phyloP scores from a whole-genome alignment of 116 monocot species.

The Thalassia testudinum region DNA sequence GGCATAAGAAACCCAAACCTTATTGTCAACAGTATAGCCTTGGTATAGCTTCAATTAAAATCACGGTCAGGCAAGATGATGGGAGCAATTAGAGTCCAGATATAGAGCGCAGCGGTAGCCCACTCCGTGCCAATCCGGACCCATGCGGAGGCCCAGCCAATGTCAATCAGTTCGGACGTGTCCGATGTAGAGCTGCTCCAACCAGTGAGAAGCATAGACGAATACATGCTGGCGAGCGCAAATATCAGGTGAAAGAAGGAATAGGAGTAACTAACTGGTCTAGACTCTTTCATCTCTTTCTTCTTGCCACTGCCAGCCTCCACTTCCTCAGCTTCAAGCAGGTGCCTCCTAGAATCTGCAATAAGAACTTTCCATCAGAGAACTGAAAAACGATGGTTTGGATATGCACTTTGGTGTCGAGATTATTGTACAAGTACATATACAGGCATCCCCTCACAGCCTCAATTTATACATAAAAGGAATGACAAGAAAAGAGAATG shows the following conservation, averaged over 20 bases:
- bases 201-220: slow-evolving; percentile 88
- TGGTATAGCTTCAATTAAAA: no score
- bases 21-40: no score
- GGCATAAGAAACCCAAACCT: no score
- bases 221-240: slow-evolving; percentile 91
- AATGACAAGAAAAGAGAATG: no score
- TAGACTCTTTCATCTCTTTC: slow-evolving; percentile 29
- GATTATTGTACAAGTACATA: no score
- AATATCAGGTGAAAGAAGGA: slow-evolving; percentile 89
- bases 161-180: slow-evolving; percentile 56
- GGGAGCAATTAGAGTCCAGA: slow-evolving; percentile 85
- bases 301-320: slow-evolving; percentile 41
- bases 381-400: no score
- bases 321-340: slow-evolving; percentile 32
- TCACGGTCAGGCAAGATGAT: slow-evolving; percentile 61
- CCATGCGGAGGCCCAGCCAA: slow-evolving; percentile 95
- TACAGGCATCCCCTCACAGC: no score
- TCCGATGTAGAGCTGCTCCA: slow-evolving; percentile 50
- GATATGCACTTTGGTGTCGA: no score
- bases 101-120: slow-evolving; percentile 64
- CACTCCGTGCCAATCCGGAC: slow-evolving; percentile 79
- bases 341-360: slow-evolving; percentile 38
- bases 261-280: slow-evolving; percentile 81
- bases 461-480: no score
- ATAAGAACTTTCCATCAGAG: no score